phyloP scores from a whole-genome alignment of 208 protist genomes.

The Blastocrithidia nonstop region DNA sequence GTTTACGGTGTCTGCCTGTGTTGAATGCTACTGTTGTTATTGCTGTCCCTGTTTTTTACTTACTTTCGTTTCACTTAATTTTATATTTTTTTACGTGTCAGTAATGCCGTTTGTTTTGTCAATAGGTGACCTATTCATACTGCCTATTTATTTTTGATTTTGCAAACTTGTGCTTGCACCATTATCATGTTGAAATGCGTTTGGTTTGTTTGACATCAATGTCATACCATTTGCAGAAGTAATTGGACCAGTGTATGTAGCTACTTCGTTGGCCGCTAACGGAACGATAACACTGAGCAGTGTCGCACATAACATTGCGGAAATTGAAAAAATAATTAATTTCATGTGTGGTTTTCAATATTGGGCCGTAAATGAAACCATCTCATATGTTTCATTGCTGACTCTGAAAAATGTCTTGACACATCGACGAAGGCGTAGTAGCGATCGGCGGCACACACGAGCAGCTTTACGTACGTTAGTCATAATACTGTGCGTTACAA shows the following conservation, averaged over 20 bases:
- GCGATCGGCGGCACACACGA: too few relatives aligned
- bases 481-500: too few relatives aligned
- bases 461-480: too few relatives aligned
- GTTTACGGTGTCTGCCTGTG: too few relatives aligned
- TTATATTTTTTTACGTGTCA: too few relatives aligned
- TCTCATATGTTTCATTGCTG: neutral
- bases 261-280: conserved; percentile 24
- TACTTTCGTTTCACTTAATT: too few relatives aligned
- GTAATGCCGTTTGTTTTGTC: neutral
- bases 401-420: neutral
- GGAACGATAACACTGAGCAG: conserved; percentile 21
- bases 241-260: conserved; percentile 12
- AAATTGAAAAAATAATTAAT: conserved; percentile 12
- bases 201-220: neutral
- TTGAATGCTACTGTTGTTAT: too few relatives aligned
- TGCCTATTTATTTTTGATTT: too few relatives aligned
- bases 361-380: conserved; percentile 19
- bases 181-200: neutral
- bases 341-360: conserved; percentile 19
- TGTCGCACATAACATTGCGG: conserved; percentile 25
- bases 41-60: too few relatives aligned
- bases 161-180: too few relatives aligned
- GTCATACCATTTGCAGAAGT: neutral
- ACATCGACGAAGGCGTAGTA: too few relatives aligned
- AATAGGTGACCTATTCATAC: too few relatives aligned